Evolutionary conservation across 2,329 filamentous ascomycete species (phyloP).

Genomic region (Biscogniauxia mediterranea): DNA sequence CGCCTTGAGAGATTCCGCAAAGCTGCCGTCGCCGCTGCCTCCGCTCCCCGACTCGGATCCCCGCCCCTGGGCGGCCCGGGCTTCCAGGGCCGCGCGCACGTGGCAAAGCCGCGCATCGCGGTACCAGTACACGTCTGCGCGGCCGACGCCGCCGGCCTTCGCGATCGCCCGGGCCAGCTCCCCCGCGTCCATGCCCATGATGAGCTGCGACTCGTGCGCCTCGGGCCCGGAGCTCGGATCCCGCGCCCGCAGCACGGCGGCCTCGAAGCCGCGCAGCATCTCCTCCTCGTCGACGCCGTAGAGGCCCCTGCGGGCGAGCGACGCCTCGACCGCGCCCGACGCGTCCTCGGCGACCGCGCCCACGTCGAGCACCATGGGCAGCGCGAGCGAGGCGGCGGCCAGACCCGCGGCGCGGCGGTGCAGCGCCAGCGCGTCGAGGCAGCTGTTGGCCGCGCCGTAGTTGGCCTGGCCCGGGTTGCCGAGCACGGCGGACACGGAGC

Average conservation of each 20-base stretch:
- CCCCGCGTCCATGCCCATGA: conserved; percentile 23
- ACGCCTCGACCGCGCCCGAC: conserved; percentile 18
- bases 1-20: conserved; percentile 12
- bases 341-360: conserved; percentile 22
- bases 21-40: conserved; percentile 10
- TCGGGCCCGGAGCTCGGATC: too few species aligned
- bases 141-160: conserved; percentile 8
- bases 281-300: conserved; percentile 32
- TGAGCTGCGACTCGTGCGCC: too few species aligned
- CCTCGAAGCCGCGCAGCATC: conserved; percentile 26
- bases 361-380: conserved; percentile 23
- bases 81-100: conserved; percentile 18
- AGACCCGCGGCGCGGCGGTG: conserved; percentile 7
- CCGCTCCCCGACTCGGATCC: conserved; percentile 4
- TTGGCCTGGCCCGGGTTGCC: conserved; percentile 22
- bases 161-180: conserved; percentile 16
- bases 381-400: conserved; percentile 13
- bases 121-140: conserved; percentile 27
- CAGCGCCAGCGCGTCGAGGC: conserved; percentile 21
- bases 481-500: conserved; percentile 21
- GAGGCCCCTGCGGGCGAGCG: conserved; percentile 27
- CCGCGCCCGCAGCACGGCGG: conserved; percentile 22
- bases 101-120: conserved; percentile 26
- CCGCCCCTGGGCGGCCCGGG: conserved; percentile 1
- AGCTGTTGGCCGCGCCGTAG: conserved; percentile 24